Evolutionary conservation across 2,329 filamentous ascomycete genomes (phyloP).

Genomic region (Trichoderma sp.): DNA sequence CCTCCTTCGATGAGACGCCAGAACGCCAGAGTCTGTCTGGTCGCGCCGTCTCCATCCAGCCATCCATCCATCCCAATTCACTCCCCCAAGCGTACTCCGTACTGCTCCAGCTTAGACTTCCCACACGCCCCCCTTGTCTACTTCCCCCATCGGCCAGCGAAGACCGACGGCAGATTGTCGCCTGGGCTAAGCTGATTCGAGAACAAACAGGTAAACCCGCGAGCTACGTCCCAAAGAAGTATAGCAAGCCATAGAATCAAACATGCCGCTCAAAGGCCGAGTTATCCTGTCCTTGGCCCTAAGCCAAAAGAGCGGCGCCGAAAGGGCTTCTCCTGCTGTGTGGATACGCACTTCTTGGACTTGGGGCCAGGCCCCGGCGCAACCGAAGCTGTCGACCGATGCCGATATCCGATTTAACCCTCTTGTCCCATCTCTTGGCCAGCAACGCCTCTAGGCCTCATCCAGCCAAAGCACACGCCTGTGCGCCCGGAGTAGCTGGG

Average conservation of each 20-base stretch:
- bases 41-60: slow-evolving; percentile 15
- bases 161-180: slow-evolving; percentile 21
- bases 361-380: slow-evolving; percentile 17
- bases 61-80: slow-evolving; percentile 15
- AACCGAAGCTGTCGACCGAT: slow-evolving; percentile 21
- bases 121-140: neutral
- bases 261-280: slow-evolving; percentile 1
- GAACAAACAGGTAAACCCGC: neutral
- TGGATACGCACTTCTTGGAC: neutral
- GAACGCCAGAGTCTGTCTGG: neutral
- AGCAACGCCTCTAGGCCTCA: neutral
- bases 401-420: slow-evolving; percentile 22
- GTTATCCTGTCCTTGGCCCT: slow-evolving; percentile 2
- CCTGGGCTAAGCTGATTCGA: slow-evolving; percentile 7
- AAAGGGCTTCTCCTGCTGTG: neutral
- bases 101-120: too few relatives aligned
- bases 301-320: slow-evolving; percentile 13
- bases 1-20: slow-evolving; percentile 17
- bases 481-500: slow-evolving; percentile 16
- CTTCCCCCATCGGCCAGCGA: slow-evolving; percentile 16
- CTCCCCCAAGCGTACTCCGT: neutral
- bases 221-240: neutral
- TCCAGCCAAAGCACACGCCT: slow-evolving; percentile 6
- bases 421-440: neutral
- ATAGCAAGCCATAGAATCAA: too few relatives aligned